Evolutionary conservation across 176 grass and related monocot genomes (phyloP), one percentile per base, ranked within the genome.

Genomic region (Oryza brachyantha): DNA sequence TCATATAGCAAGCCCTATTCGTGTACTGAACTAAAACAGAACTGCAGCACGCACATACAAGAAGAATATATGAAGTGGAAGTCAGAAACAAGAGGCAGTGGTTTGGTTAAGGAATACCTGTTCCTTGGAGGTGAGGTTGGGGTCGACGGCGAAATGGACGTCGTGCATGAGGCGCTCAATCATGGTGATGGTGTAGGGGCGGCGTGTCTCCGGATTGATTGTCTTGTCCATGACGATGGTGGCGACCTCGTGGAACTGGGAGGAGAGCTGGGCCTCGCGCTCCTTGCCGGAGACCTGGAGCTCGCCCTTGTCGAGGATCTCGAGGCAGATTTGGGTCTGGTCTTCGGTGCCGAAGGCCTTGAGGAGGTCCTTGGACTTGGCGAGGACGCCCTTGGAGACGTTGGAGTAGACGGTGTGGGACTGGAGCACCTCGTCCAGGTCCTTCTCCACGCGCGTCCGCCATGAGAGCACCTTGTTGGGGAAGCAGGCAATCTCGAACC

Each of bases 181-280:
- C 95, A 97, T 97, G 48, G 82, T 94, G 68, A 94, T 92, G 54
- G 95, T 97, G 83, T 92, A 97, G 62, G 95, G 95, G 29, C 85
- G 84, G 5, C 91, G 72, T 26, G 95, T 97, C 17, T 94, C 89
- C 1, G 95, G 69, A 73, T 85, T 90, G 75, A 94, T 92, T 12
- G 95, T 97, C 85, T 97, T 97, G 72, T 97, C 89, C 92, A 97
- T 94, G 17, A 97, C 85, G 28, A 94, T 94, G 37, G 95, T 97
- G 60, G 95, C 95, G 82, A 97, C 92, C 80, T 97, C 95, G 38
- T 90, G 75, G 78, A 97, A 97, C 78, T 97, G 92, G 54, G 64
- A 85, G 29, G 95, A 92, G 16, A 94, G 80, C 64, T 94, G 89
- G 16, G 89, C 93, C 61, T 97, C 95, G 73, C 95, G 90, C 77